These are phyloP conservation scores for Scytalidium lignicola DNA, from an alignment of 2,329 filamentous ascomycete species.

Conservation along the genomic window DNA sequence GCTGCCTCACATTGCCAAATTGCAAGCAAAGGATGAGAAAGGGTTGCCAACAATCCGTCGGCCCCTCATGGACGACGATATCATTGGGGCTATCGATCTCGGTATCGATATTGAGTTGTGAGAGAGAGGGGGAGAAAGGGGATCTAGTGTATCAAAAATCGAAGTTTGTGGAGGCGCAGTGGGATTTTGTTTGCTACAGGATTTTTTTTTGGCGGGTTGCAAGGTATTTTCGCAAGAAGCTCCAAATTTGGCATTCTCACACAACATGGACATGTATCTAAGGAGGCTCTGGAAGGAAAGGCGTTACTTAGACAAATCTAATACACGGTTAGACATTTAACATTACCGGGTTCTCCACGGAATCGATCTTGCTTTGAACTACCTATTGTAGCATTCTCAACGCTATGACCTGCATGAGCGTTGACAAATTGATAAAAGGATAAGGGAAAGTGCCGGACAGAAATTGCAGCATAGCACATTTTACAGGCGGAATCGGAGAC, in stretches of 20 bases:
- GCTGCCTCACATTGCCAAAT: conserved; percentile 49
- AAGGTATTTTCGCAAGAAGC: background rate
- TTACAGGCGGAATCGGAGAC: too few species aligned
- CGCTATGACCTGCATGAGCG: too few species aligned
- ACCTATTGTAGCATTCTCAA: too few species aligned
- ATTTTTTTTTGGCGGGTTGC: background rate
- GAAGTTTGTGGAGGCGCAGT: background rate
- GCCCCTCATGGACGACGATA: conserved; percentile 83
- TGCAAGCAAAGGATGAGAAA: conserved; percentile 46
- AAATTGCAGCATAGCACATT: too few species aligned
- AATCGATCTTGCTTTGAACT: too few species aligned
- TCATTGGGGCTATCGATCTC: conserved; percentile 82
- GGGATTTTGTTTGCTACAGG: background rate
- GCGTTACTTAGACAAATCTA: background rate
- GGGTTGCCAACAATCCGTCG: conserved; percentile 65
- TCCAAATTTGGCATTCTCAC: background rate
- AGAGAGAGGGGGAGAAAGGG: background rate
- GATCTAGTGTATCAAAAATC: background rate
- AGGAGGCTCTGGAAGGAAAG: background rate
- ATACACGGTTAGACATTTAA: background rate
- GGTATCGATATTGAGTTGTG: conserved; percentile 76
- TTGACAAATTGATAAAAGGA: too few species aligned
- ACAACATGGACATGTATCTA: background rate
- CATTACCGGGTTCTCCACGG: background rate
- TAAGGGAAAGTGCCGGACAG: too few species aligned